Base-by-base conservation (phyloP, 768 basidiomycete genomes). In the Boletus barrowsii region DNA sequence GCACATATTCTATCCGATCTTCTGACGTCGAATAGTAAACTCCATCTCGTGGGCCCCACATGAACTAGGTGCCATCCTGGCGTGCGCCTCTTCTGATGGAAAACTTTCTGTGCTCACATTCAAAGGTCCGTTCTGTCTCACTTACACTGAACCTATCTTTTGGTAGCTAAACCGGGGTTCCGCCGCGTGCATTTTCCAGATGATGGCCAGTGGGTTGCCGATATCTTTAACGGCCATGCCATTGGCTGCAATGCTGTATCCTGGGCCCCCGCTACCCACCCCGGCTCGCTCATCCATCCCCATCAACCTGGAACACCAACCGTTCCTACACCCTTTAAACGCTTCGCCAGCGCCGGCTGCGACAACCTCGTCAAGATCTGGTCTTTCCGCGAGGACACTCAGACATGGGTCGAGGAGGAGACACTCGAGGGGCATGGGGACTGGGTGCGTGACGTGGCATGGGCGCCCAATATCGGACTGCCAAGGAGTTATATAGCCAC, bases 1-100 rank as follows among this genome's bases (percentile, higher is more conserved):
- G 5, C 29, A 17, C 8, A 13, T 55, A 20, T 22, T 45, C 32
- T 22, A 18, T 50, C 51, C 58, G 17, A 57, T 32, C 6, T 17
- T 33, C 15, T 58, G 10, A 20, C n/a, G 2, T 54, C 5, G 3
- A 14, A 4, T 42, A 96, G 96, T 98, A 46, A 99, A 99, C 75
- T 95, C 95, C 1, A 88, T 98, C 20, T 92, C 93, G 0, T 99
- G 97, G 97, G 96, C 96, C n/a, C 94, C 97, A 3, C 94, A 97
- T 62, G 96, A 98, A 68, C 83, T 98, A 14, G 97, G 96, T 33
- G 93, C 97, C 1, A 95, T 98, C 58, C 80, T 98, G 39, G 96
- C 93, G 5, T 99, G 97, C 66, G 96, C 96, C 2, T 95, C 92
- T 20, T 96, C 93, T 1, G 97, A 99, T 70, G 95, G 96, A 58